Conservation (phyloP, 2,329 filamentous ascomycete species). For the Trichoderma sp. region DNA sequence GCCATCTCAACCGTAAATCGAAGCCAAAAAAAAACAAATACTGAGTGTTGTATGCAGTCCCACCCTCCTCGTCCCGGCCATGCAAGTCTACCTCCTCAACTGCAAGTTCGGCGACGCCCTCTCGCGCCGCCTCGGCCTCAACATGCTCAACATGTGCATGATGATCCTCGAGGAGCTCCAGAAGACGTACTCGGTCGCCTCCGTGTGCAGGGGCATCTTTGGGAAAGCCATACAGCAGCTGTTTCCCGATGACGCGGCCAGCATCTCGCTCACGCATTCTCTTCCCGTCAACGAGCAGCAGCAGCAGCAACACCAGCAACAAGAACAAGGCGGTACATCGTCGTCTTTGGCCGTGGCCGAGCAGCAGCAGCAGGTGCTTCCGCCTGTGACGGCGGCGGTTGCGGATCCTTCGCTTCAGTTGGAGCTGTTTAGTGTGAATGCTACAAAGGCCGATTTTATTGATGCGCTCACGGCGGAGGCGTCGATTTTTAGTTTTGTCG, state of each 20-base stretch:
- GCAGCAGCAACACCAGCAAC: neutral
- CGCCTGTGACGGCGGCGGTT: neutral
- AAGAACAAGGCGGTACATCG: too few relatives aligned
- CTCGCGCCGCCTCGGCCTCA: constrained; percentile 16
- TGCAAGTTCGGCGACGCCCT: constrained; percentile 22
- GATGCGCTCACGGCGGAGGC: constrained; percentile 21
- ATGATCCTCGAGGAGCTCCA: constrained; percentile 23
- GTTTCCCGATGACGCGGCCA: constrained; percentile 18
- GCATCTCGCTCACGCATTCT: constrained; percentile 13
- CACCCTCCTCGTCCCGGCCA: constrained; percentile 10
- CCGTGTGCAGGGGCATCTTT: constrained; percentile 24
- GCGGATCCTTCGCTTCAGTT: constrained; percentile 8
- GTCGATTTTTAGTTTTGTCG: constrained; percentile 25
- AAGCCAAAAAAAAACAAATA: too few relatives aligned
- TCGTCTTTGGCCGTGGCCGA: neutral
- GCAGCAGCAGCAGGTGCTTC: neutral
- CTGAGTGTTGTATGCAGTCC: neutral
- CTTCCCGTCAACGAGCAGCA: neutral
- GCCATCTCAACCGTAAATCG: too few relatives aligned
- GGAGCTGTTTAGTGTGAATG: constrained; percentile 13
- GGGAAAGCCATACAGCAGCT: constrained; percentile 24
- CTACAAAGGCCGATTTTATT: constrained; percentile 18
- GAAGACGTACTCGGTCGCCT: constrained; percentile 21
- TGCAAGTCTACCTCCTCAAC: constrained; percentile 25
- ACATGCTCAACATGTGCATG: constrained; percentile 26